These are phyloP conservation scores for Salvia rosmarinus DNA, from an alignment of 257 asterid genomes.

Conservation along the genomic window DNA sequence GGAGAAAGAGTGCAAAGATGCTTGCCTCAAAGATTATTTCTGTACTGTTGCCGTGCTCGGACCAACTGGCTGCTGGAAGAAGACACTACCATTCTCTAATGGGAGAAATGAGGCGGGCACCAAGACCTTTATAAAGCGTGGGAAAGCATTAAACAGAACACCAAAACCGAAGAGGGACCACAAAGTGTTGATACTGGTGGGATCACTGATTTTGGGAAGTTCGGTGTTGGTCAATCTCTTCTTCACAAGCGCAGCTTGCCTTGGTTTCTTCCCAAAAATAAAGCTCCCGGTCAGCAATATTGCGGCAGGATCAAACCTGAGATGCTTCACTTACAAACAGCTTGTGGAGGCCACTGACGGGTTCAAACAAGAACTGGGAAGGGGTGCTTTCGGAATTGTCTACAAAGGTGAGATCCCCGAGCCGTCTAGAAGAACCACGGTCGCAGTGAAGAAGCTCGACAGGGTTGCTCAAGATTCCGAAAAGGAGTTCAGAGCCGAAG, in stretches of 20 bases:
- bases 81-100: constrained; percentile 67
- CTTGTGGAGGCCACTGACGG: constrained; percentile 45
- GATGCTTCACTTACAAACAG: constrained; percentile 44
- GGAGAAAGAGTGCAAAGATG: constrained; percentile 35
- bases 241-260: constrained; percentile 33
- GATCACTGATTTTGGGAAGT: constrained; percentile 51
- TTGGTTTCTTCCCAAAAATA: constrained; percentile 35
- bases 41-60: constrained; percentile 51
- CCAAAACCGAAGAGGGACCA: constrained; percentile 13
- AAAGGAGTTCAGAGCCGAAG: constrained; percentile 62
- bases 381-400: constrained; percentile 70
- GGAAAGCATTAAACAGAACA: constrained; percentile 18
- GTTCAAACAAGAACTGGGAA: constrained; percentile 55
- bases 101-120: constrained; percentile 38
- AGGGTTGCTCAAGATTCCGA: constrained; percentile 52
- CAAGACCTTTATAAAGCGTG: constrained; percentile 53
- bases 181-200: constrained; percentile 36
- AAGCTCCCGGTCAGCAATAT: background rate
- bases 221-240: constrained; percentile 48
- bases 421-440: background rate
- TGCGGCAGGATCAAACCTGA: constrained; percentile 26
- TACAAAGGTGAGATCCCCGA: constrained; percentile 48
- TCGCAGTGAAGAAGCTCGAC: constrained; percentile 63
- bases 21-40: constrained; percentile 60
- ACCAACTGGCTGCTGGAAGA: constrained; percentile 60